Evolutionary conservation across 176 grass and related monocot species (phyloP).

Genomic region (Rhipidocladum racemiflorum): DNA sequence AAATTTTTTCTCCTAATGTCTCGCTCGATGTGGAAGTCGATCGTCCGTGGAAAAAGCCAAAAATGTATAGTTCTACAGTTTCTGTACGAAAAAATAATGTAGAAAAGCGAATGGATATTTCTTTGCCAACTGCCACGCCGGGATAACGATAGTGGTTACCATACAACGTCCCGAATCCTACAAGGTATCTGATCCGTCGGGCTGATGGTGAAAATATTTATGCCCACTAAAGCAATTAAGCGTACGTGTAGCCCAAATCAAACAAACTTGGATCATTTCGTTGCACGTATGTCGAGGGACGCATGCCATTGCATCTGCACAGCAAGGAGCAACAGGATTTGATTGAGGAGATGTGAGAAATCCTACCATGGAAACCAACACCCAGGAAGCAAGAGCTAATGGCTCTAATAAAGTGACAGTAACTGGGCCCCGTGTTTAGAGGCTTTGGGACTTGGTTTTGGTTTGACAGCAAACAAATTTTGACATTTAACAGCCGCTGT

Average conservation of each 20-base stretch:
- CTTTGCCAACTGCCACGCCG: conserved; percentile 3
- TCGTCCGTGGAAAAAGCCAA: not conserved
- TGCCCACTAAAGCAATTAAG: conserved; percentile 22
- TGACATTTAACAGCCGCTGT: conserved; percentile 30
- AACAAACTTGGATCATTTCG: not conserved
- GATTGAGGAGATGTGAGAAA: conserved; percentile 35
- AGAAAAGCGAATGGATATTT: not conserved
- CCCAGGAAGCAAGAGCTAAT: conserved; percentile 42
- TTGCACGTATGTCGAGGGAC: not conserved
- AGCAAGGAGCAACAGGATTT: conserved; percentile 35
- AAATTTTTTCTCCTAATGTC: not conserved
- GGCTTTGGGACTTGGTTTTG: conserved; percentile 41
- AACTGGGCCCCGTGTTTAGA: not conserved
- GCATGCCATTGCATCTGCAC: conserved; percentile 12
- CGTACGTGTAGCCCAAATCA: not conserved
- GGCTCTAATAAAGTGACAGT: conserved; percentile 23
- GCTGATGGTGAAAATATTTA: conserved; percentile 28
- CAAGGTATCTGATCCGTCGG: conserved; percentile 40
- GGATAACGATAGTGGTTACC: not conserved
- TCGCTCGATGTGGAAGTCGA: conserved; percentile 26
- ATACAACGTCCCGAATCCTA: conserved; percentile 29
- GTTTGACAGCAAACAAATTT: not conserved
- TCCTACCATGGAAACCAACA: conserved; percentile 25
- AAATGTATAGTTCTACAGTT: not conserved
- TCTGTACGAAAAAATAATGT: not conserved